Evolutionary conservation across 768 basidiomycete species (phyloP), one percentile per base, ranked within the genome.

Genomic region (Tremella fuciformis): DNA sequence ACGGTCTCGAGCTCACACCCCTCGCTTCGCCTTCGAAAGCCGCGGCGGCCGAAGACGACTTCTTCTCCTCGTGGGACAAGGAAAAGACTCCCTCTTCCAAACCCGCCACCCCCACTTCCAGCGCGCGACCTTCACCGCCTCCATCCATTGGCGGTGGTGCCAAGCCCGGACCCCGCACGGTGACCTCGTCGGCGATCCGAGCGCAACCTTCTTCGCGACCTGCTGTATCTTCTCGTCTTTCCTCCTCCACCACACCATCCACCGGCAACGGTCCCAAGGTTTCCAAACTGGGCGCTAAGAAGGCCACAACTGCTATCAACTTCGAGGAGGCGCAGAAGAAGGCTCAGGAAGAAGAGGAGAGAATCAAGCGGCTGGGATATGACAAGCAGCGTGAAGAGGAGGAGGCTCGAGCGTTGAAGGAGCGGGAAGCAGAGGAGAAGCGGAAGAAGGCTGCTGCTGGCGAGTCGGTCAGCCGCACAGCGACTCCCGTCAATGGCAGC

Each of bases 1-100:
- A 96, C 22, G 92, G 91, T n/a, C 79, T 85, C 54, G 86, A 77
- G 50, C 63, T 77, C 16, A 69, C 69, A n/a, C 67, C 70, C 8
- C 48, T 70, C 7, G 71, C 71, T 18, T 50, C 71, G 3, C 74
- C 82, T 0, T 54, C 74, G 1, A 50, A 73, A 15, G 58, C 65
- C 15, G 69, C 72, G 1, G n/a, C 77, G 69, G 57, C 63, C 3
- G 93, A 96, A 8, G 93, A 97, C 74, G 93, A 97, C 74, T 99
- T 99, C 78, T 99, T 97, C 79, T 86, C 89, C 48, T 88, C 89
- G 24, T 98, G 94, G 93, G 91, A 93, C 63, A 94, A 94, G 75
- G 87, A 34, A 34, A 50, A 76, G 34, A 82, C 83, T 7, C 82
- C 83, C 3, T 84, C 83, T 72, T 62, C 83, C 1, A 66, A 69